phyloP scores from a whole-genome alignment of 768 basidiomycete species.

The Rhizopogon vesiculosus region DNA sequence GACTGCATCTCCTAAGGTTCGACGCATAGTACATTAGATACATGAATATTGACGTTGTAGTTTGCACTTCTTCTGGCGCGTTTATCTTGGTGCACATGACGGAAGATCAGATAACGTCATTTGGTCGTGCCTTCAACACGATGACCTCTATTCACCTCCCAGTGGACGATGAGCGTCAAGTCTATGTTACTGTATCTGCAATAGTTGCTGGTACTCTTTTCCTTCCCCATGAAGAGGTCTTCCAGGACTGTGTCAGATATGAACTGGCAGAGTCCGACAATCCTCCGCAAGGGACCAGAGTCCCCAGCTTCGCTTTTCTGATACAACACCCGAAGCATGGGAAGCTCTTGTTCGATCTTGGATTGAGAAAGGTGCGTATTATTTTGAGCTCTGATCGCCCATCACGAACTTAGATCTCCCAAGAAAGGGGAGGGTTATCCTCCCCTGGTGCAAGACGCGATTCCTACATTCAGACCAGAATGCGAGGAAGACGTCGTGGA shows the following conservation, averaged over 20 bases:
- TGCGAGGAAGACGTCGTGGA: slow-evolving; percentile 4
- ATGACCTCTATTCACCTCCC: not conserved
- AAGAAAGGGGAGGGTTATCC: slow-evolving; percentile 5
- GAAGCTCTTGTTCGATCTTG: slow-evolving; percentile 4
- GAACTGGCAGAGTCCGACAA: not conserved
- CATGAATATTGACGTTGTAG: no score
- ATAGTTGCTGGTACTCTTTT: not conserved
- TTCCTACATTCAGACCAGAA: not conserved
- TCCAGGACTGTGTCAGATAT: not conserved
- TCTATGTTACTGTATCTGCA: not conserved
- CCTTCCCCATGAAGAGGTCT: slow-evolving; percentile 2
- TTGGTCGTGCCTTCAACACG: not conserved
- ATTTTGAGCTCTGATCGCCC: not conserved
- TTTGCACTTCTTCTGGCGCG: no score
- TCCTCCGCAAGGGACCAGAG: not conserved
- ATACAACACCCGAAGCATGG: slow-evolving; percentile 3
- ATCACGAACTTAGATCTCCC: not conserved
- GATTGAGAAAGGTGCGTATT: slow-evolving; percentile 3
- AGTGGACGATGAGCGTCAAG: not conserved
- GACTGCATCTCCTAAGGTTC: no score
- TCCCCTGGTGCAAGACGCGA: not conserved
- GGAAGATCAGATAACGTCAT: no score
- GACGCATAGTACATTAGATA: no score
- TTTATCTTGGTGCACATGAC: no score
- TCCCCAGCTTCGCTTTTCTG: slow-evolving; percentile 3